A percentile compares a stretch with the other conserved stretches of the same genome.
Evolutionary conservation across 1,139 yeast species (phyloP).

Genomic region (Pichia norvegensis): DNA sequence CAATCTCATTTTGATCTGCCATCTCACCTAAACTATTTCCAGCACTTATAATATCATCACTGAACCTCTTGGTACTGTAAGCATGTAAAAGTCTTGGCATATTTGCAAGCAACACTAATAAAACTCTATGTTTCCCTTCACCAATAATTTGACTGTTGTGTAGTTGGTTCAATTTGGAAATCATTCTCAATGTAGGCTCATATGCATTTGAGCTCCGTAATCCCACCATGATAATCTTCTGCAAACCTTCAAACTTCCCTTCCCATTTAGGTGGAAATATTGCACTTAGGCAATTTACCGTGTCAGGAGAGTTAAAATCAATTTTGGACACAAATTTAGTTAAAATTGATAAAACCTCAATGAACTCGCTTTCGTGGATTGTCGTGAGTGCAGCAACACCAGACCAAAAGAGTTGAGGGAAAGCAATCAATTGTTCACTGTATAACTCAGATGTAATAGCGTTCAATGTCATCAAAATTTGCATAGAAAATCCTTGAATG

Average conservation of each 20-base stretch:
- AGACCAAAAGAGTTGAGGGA: conserved; percentile 95
- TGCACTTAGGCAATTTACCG: conserved; percentile 71
- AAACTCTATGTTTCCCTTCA: conserved; percentile 56
- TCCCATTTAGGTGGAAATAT: conserved; percentile 97
- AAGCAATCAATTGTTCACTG: conserved; percentile 69
- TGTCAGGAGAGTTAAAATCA: conserved; percentile 78
- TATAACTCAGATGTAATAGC: conserved; percentile 83
- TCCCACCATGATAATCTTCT: conserved; percentile 71
- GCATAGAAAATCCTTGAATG: conserved; percentile 96
- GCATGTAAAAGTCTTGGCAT: conserved; percentile 82
- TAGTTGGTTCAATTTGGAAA: conserved; percentile 62
- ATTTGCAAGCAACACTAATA: conserved; percentile 68
- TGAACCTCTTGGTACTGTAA: conserved; percentile 47
- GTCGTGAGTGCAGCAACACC: conserved; percentile 88
- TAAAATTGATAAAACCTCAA: conserved; percentile 75
- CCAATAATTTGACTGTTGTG: conserved; percentile 76
- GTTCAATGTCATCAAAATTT: conserved; percentile 88
- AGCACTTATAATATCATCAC: conserved; percentile 47
- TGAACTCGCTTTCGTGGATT: conserved; percentile 85
- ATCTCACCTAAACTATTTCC: conserved; percentile 51
- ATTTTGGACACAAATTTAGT: conserved; percentile 80
- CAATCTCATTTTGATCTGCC: conserved; percentile 52
- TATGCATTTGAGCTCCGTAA: conserved; percentile 73
- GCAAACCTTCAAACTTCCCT: conserved; percentile 85
- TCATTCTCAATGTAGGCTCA: conserved; percentile 65